These are phyloP conservation scores for Phylloporus sp. DNA, from an alignment of 1,284 basidiomycete species.

Conservation along the genomic window DNA sequence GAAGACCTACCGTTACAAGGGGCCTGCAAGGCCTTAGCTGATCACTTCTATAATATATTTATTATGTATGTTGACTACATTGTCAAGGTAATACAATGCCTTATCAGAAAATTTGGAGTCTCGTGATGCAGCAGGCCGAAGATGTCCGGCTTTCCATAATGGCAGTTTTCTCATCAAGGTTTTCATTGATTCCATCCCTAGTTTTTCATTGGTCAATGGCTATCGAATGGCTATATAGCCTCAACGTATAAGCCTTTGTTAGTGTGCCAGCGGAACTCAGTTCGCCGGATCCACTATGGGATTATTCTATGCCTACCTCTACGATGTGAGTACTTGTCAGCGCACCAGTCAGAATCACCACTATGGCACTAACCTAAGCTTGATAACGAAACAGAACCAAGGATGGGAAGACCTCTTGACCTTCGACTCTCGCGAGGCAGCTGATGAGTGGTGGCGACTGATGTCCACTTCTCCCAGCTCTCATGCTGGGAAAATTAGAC, in stretches of 20 bases:
- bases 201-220: not conserved
- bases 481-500: not conserved
- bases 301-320: too few relatives aligned
- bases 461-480: conserved; percentile 7
- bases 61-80: too few relatives aligned
- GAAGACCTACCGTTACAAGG: too few relatives aligned
- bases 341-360: not conserved
- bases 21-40: too few relatives aligned
- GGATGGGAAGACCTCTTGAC: conserved; percentile 1
- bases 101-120: not conserved
- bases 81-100: too few relatives aligned
- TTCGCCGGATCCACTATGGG: not conserved
- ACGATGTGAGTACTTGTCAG: not conserved
- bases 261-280: not conserved
- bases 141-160: not conserved
- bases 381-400: not conserved
- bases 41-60: too few relatives aligned
- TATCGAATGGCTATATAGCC: not conserved
- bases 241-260: not conserved
- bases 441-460: conserved; percentile 2
- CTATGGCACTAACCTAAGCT: not conserved
- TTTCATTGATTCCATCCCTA: not conserved
- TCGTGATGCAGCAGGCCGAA: too few relatives aligned
- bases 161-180: not conserved
- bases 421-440: conserved; percentile 4